A percentile compares a stretch with the other conserved stretches of the same genome.
These are phyloP conservation scores for Echinochloa phyllopogon DNA, from an alignment of 176 grass and related monocot species.

Conservation along the genomic window DNA sequence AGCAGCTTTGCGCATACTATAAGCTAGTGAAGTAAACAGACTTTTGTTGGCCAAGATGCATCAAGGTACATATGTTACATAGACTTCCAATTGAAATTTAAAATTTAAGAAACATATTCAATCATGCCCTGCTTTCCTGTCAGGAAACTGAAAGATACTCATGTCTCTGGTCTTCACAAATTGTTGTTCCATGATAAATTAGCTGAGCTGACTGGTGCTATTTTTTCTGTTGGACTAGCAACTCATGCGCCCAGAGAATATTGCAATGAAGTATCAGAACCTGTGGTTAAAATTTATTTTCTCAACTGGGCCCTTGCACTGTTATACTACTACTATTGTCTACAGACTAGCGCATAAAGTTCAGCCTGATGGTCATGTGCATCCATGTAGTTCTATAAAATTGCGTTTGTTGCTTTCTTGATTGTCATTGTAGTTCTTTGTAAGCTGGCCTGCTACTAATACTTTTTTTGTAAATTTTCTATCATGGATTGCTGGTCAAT, in stretches of 20 bases:
- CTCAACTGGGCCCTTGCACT: not conserved
- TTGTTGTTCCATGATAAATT: not conserved
- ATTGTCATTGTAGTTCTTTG: not conserved
- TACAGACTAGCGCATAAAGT: not conserved
- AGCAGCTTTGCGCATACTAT: not conserved
- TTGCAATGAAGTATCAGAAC: not conserved
- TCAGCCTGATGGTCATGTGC: not conserved
- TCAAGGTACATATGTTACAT: not conserved
- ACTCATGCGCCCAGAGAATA: not conserved
- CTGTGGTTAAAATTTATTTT: not conserved
- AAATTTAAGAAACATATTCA: not conserved
- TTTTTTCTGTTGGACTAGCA: constrained; percentile 3
- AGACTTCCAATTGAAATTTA: not conserved
- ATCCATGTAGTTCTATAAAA: not conserved
- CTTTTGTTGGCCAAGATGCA: not conserved
- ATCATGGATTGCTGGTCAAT: not conserved
- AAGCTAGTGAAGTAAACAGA: not conserved
- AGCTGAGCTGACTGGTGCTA: not conserved
- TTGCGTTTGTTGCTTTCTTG: not conserved
- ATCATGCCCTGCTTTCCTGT: not conserved
- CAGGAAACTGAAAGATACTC: constrained; percentile 1
- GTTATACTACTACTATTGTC: not conserved
- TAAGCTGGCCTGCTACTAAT: not conserved
- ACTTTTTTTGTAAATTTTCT: not conserved
- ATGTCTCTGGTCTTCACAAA: not conserved